phyloP scores from a whole-genome alignment of 495 filamentous ascomycete species.

The Lichenothelia convexa region DNA sequence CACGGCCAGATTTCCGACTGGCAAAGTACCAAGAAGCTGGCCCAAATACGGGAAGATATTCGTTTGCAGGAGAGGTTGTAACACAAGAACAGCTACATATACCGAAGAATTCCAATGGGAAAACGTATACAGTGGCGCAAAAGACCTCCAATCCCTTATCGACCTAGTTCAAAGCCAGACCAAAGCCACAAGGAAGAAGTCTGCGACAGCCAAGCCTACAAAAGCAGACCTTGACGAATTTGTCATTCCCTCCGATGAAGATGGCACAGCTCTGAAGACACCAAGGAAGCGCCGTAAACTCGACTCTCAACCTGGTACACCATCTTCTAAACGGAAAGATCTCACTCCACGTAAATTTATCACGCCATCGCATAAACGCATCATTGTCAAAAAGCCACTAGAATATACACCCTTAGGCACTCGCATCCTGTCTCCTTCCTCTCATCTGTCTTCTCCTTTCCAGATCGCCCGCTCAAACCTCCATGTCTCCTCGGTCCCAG shows the following conservation, averaged over 20 bases:
- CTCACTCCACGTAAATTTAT: conserved; percentile 34
- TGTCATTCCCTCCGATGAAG: conserved; percentile 26
- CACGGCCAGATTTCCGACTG: conserved; percentile 48
- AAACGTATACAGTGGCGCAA: conserved; percentile 47
- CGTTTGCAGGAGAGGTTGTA: conserved; percentile 75
- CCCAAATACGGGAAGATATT: conserved; percentile 76
- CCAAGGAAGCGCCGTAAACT: conserved; percentile 39
- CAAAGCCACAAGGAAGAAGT: conserved; percentile 45
- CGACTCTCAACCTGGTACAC: conserved; percentile 28
- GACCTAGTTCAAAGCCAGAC: conserved; percentile 49
- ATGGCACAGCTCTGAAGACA: conserved; percentile 32
- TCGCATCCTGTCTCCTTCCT: conserved; percentile 57
- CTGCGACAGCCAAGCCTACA: conserved; percentile 20
- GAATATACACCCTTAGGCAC: conserved; percentile 92
- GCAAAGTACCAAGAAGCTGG: conserved; percentile 53
- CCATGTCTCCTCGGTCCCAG: conserved; percentile 83
- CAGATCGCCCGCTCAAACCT: conserved; percentile 75
- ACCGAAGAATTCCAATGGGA: conserved; percentile 91
- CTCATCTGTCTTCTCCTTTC: conserved; percentile 72
- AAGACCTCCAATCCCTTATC: conserved; percentile 43
- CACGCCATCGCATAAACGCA: conserved; percentile 58
- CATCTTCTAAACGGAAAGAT: conserved; percentile 38
- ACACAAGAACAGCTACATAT: conserved; percentile 71
- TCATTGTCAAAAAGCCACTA: conserved; percentile 74
- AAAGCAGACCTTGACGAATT: conserved; percentile 29